A percentile compares a stretch with the other conserved stretches of the same genome.
These are phyloP conservation scores for Annulohypoxylon nitens DNA, from an alignment of 495 filamentous ascomycete species.

Conservation along the genomic window DNA sequence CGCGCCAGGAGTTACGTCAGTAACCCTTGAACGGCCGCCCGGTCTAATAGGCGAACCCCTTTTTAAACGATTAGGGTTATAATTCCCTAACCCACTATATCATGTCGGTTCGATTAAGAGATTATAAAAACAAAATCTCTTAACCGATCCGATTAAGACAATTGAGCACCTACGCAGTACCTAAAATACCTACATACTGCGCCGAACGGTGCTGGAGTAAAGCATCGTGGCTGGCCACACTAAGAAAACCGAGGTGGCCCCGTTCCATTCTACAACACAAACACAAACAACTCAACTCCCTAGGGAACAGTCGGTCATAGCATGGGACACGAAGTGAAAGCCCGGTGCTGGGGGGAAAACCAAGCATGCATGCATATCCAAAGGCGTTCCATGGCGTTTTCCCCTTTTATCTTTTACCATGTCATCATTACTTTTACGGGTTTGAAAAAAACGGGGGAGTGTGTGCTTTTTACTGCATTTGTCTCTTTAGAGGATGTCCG, in stretches of 20 bases:
- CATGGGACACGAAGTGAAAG: neutral
- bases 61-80: neutral
- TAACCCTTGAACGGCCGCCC: conserved; percentile 53
- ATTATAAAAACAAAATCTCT: neutral
- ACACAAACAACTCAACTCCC: neutral
- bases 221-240: neutral
- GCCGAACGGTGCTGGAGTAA: neutral
- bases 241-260: neutral
- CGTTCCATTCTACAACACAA: neutral
- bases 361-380: conserved; percentile 1
- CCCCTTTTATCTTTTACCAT: no score
- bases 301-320: neutral
- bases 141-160: neutral
- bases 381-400: conserved; percentile 11
- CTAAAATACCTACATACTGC: neutral
- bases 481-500: conserved; percentile 13
- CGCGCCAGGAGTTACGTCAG: conserved; percentile 59
- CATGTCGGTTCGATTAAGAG: neutral
- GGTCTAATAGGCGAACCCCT: neutral
- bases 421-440: neutral
- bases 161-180: neutral
- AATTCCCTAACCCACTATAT: neutral
- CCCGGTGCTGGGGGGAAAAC: neutral
- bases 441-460: conserved; percentile 1
- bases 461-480: neutral